Base-by-base conservation (phyloP, 352 stramenopile genomes). In the Phytophthora crassamura region DNA sequence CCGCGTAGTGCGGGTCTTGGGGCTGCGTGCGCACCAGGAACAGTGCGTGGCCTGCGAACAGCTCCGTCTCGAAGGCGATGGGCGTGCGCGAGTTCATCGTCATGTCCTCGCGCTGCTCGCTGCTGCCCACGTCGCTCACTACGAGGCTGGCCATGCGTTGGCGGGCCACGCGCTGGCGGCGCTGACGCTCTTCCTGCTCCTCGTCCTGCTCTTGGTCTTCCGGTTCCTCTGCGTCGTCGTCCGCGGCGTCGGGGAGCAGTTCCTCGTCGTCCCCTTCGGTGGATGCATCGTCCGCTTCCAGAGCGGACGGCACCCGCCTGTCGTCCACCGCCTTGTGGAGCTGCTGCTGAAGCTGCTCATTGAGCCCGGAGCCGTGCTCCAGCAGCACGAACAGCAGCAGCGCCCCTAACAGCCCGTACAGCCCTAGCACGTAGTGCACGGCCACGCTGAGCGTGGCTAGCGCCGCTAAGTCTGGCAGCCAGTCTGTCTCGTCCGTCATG, bases 51-150 rank as follows among this genome's bases (percentile, higher is more conserved):
- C 91, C 91, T 0, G 55, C 53, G 54, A 97, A 97, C 48, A 97
- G 82, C 7, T 94, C 86, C 25, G 92, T 98, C 72, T 97, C 87
- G 59, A 98, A 95, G 11, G 74, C 46, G 14, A 94, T 69, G 9
- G 87, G 85, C 25, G 69, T 51, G 35, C 66, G 74, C 5, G 82
- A 74, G 64, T 94, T 95, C 68, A 93, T 76, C 15, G 67, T 51
- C 34, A 94, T 36, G 7, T 60, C 25, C 22, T 57, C 50, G 15
- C n/a, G 45, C 22, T 39, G 20, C 5, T 32, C 32, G 10, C 38
- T 14, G 32, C 72, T 79, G 28, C 60, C 77, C 9, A 84, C 65
- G 62, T 88, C 79, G 33, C 67, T 70, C 10, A 88, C 69, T 11
- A 74, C 42, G 54, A 88, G 73, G 3, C 45, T 68, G 41, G 65